Percentiles rank a stretch among this genome's conserved stretches.
phyloP scores from a whole-genome alignment of 192 early-diverging fungal species.

The Endogone sp. region DNA sequence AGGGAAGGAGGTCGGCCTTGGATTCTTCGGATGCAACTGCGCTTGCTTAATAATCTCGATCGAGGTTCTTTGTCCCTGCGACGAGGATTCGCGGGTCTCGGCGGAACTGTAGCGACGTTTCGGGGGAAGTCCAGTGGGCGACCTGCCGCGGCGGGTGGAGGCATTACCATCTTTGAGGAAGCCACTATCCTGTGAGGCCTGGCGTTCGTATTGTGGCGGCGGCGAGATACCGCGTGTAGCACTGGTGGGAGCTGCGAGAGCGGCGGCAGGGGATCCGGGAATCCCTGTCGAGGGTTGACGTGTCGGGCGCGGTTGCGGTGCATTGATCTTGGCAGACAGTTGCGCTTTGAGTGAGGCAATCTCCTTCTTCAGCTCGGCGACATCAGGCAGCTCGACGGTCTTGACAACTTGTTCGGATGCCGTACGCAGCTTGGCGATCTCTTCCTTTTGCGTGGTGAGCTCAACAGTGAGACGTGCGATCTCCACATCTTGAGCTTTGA shows the following conservation, averaged over 20 bases:
- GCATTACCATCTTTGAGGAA: not conserved
- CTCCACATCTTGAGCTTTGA: conserved; percentile 58
- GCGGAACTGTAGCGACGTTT: conserved; percentile 49
- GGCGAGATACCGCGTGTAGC: not conserved
- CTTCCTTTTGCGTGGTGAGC: conserved; percentile 54
- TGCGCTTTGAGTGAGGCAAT: conserved; percentile 68
- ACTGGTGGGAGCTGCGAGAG: not conserved
- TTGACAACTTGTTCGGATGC: conserved; percentile 32
- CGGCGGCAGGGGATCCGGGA: not conserved
- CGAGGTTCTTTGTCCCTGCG: conserved; percentile 19
- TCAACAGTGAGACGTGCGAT: conserved; percentile 55
- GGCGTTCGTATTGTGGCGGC: conserved; percentile 13
- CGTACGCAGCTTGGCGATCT: conserved; percentile 55
- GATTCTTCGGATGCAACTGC: conserved; percentile 26
- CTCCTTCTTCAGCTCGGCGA: conserved; percentile 65
- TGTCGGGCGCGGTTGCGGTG: conserved; percentile 19
- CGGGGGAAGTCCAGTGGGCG: conserved; percentile 7
- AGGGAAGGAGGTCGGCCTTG: conserved; percentile 30
- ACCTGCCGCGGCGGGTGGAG: conserved; percentile 1
- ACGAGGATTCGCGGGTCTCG: conserved; percentile 21
- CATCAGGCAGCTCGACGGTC: conserved; percentile 57
- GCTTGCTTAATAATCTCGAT: conserved; percentile 32
- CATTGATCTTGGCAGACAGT: conserved; percentile 63
- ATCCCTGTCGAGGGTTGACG: conserved; percentile 16
- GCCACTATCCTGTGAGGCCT: conserved; percentile 47